Evolutionary conservation across 2,329 filamentous ascomycete species (phyloP).

Genomic region (Metarhizium album): DNA sequence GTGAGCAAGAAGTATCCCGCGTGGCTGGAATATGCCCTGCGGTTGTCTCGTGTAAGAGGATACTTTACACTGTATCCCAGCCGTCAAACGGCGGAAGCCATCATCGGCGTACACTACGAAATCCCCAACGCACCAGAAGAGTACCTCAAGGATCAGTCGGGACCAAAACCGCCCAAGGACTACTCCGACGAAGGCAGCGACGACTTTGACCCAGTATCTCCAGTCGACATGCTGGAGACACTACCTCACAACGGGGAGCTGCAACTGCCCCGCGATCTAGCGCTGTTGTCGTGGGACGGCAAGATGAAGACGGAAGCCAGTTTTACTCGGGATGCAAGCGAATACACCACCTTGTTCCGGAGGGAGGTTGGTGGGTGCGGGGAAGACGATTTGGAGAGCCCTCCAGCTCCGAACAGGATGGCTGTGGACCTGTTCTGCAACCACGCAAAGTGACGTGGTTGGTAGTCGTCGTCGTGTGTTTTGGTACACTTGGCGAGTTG

Average conservation of each 20-base stretch:
- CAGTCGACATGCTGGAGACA: slow-evolving; percentile 35
- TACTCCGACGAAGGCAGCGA: slow-evolving; percentile 20
- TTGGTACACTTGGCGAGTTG: no score
- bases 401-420: slow-evolving; percentile 20
- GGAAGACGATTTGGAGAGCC: slow-evolving; percentile 16
- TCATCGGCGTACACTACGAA: slow-evolving; percentile 71
- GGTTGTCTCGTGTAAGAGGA: slow-evolving; percentile 63
- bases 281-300: slow-evolving; percentile 57
- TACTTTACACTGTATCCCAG: slow-evolving; percentile 76
- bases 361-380: slow-evolving; percentile 56
- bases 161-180: slow-evolving; percentile 11
- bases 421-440: slow-evolving; percentile 57
- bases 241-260: slow-evolving; percentile 34
- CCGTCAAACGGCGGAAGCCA: slow-evolving; percentile 35
- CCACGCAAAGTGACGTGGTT: slow-evolving; percentile 17
- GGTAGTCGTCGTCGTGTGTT: background rate
- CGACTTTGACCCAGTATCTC: slow-evolving; percentile 32
- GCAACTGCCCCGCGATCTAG: slow-evolving; percentile 34
- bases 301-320: slow-evolving; percentile 27
- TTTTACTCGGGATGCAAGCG: slow-evolving; percentile 31
- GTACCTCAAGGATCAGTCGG: slow-evolving; percentile 24
- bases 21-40: slow-evolving; percentile 69
- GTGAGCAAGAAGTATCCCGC: slow-evolving; percentile 61
- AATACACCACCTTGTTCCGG: slow-evolving; percentile 51
- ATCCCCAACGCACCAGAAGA: slow-evolving; percentile 64